phyloP scores from a whole-genome alignment of 208 protist genomes.

The Acanthamoeba royreba region DNA sequence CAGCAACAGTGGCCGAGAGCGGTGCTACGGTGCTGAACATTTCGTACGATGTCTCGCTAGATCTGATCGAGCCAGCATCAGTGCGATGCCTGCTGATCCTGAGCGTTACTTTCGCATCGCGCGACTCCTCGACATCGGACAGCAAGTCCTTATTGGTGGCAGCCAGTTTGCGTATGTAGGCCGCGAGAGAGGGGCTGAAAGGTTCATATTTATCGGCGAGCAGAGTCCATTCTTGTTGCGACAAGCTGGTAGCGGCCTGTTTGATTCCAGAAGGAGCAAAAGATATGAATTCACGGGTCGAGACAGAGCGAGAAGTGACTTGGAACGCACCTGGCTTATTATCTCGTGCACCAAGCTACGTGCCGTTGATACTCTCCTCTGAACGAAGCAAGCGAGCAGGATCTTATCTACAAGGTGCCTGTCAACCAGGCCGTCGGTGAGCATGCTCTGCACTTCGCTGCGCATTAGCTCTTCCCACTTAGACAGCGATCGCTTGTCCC shows the following conservation, averaged over 20 bases:
- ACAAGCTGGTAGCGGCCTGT: background rate
- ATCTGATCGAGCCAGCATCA: background rate
- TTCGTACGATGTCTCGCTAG: background rate
- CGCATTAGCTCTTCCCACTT: constrained; percentile 37
- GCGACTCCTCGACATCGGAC: background rate
- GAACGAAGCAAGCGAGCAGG: background rate
- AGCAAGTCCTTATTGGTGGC: background rate
- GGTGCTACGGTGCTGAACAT: background rate
- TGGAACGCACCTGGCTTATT: background rate
- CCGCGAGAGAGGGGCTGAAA: background rate
- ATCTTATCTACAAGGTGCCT: background rate
- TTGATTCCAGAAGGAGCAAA: background rate
- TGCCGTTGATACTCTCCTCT: background rate
- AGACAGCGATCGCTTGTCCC: background rate
- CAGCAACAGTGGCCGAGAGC: background rate
- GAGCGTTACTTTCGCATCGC: background rate
- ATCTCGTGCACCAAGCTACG: background rate
- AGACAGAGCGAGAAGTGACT: background rate
- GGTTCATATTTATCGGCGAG: background rate
- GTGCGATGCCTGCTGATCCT: background rate
- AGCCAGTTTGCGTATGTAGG: background rate
- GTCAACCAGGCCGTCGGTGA: background rate
- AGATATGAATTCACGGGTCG: background rate
- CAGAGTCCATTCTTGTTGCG: background rate
- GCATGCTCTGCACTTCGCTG: background rate